A percentile compares a stretch with the other conserved stretches of the same genome.
Evolutionary conservation across 768 basidiomycete species (phyloP).

Genomic region (Boletus rufocinnamomeus): DNA sequence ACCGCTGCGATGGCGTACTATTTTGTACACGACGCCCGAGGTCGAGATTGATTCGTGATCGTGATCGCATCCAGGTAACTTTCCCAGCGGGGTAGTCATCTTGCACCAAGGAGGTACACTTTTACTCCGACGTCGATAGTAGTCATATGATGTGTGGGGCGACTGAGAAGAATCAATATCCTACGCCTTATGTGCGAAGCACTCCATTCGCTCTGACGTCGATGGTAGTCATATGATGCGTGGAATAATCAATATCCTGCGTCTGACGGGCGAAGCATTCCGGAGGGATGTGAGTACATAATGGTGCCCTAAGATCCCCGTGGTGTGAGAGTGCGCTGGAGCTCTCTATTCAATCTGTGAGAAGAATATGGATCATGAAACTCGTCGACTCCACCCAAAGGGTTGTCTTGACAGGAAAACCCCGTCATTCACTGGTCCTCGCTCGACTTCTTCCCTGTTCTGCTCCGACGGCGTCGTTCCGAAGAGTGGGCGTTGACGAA

Average conservation of each 20-base stretch:
- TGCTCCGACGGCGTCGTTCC: background rate
- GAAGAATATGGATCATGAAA: slow-evolving; percentile 10
- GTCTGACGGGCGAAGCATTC: background rate
- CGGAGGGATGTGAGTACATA: slow-evolving; percentile 14
- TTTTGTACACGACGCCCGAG: background rate
- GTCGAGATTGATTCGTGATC: background rate
- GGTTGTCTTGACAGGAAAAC: slow-evolving; percentile 15
- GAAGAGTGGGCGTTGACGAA: background rate
- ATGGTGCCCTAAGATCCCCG: slow-evolving; percentile 23
- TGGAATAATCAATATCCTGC: background rate
- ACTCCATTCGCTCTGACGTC: background rate
- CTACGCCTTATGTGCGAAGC: background rate
- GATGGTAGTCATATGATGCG: background rate
- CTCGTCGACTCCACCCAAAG: background rate
- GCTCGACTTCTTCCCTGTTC: slow-evolving; percentile 10
- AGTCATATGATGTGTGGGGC: too few species aligned
- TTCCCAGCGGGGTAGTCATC: background rate
- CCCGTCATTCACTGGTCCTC: slow-evolving; percentile 9
- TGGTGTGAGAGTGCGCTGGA: slow-evolving; percentile 28
- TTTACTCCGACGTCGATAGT: background rate
- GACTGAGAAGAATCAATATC: background rate
- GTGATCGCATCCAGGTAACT: background rate
- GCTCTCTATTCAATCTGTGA: slow-evolving; percentile 6
- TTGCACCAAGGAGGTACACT: background rate
- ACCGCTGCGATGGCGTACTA: background rate